phyloP scores from a whole-genome alignment of 208 protist species.

The Acanthamoeba comandoni region DNA sequence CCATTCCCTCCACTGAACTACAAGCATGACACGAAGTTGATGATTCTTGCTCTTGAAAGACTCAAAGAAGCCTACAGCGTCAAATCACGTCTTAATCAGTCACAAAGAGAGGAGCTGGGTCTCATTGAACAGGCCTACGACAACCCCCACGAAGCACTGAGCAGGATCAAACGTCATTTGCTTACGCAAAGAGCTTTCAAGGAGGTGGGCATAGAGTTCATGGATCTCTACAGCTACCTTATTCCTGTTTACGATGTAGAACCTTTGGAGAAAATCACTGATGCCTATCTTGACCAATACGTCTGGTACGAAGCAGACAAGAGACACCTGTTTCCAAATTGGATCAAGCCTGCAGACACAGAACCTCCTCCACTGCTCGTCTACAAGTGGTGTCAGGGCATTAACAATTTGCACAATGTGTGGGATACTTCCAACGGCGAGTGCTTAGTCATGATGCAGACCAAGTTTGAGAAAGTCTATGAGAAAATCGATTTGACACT shows the following conservation, averaged over 20 bases:
- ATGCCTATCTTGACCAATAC: slow-evolving; percentile 99
- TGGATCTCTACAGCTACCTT: slow-evolving; percentile 99
- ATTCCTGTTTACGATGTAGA: slow-evolving; percentile 99
- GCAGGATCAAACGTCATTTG: slow-evolving; percentile 98
- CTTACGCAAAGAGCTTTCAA: slow-evolving; percentile 99
- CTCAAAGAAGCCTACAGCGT: slow-evolving; percentile 99
- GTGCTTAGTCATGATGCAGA: slow-evolving; percentile 97
- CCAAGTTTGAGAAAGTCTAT: slow-evolving; percentile 97
- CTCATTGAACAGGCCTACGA: slow-evolving; percentile 99
- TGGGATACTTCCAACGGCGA: slow-evolving; percentile 96
- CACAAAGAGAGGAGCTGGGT: slow-evolving; percentile 99
- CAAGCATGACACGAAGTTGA: slow-evolving; percentile 99
- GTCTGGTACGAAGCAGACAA: slow-evolving; percentile 99
- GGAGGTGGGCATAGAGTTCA: slow-evolving; percentile 98
- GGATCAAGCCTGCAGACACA: slow-evolving; percentile 99
- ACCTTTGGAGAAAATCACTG: slow-evolving; percentile 99
- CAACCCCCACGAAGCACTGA: slow-evolving; percentile 99
- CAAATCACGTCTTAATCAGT: slow-evolving; percentile 97
- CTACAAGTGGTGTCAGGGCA: slow-evolving; percentile 99
- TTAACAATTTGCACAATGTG: slow-evolving; percentile 98
- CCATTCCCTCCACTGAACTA: slow-evolving; percentile 99
- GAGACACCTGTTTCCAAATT: slow-evolving; percentile 99
- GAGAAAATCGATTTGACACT: slow-evolving; percentile 99
- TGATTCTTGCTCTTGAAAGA: slow-evolving; percentile 99
- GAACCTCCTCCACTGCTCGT: slow-evolving; percentile 98